Evolutionary conservation across 768 basidiomycete genomes (phyloP).

Genomic region (Glaciozyma antarctica): DNA sequence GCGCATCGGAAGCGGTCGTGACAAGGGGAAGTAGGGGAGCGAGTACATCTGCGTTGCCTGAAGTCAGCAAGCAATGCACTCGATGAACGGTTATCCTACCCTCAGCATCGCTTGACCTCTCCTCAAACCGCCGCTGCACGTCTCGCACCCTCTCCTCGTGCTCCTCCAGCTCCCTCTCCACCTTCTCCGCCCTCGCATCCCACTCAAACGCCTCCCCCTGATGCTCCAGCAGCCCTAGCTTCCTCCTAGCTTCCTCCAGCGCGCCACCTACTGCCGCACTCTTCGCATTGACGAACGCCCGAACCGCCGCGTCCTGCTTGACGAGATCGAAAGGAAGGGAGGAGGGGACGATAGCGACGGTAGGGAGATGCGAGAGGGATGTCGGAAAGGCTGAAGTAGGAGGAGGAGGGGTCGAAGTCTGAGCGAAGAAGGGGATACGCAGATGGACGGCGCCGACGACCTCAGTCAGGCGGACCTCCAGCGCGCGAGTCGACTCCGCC

Average conservation of each 20-base stretch:
- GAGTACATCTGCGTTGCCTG: not conserved
- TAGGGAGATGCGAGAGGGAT: not conserved
- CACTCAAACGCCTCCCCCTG: not conserved
- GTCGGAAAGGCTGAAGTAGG: not conserved
- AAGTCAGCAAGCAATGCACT: not conserved
- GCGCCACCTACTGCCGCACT: not conserved
- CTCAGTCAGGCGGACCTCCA: not conserved
- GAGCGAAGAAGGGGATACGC: slow-evolving; percentile 1
- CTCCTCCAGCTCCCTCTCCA: not conserved
- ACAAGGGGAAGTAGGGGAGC: not conserved
- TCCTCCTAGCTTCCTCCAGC: not conserved
- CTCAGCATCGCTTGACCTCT: not conserved
- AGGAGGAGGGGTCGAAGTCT: not conserved
- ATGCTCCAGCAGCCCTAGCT: not conserved
- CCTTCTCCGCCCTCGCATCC: not conserved
- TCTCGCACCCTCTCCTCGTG: not conserved
- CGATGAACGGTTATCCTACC: not conserved
- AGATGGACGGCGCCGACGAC: too few relatives aligned
- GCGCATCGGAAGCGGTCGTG: not conserved
- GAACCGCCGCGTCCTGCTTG: not conserved
- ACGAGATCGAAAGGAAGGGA: not conserved
- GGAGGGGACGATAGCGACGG: not conserved
- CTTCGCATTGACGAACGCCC: not conserved
- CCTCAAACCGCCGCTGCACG: not conserved
- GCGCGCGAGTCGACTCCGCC: not conserved